A percentile compares a stretch with the other conserved stretches of the same genome.
phyloP scores from a whole-genome alignment of 2,329 filamentous ascomycete genomes.

The Xylaria sp. region DNA sequence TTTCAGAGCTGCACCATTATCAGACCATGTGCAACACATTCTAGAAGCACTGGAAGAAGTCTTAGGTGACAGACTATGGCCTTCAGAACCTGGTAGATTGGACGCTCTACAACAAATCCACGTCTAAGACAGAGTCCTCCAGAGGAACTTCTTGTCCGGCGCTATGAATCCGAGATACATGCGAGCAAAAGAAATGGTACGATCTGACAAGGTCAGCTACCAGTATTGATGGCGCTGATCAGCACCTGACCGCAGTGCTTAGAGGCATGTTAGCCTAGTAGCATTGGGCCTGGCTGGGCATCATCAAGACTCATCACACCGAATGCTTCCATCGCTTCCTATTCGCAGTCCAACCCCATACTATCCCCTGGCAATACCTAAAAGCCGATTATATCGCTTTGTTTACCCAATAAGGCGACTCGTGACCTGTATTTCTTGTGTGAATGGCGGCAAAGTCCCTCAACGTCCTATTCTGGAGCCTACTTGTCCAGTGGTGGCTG shows the following conservation, averaged over 20 bases:
- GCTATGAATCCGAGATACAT: not conserved
- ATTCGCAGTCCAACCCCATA: slow-evolving; percentile 15
- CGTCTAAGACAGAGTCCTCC: not conserved
- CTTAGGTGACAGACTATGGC: not conserved
- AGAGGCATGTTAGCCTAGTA: slow-evolving; percentile 7
- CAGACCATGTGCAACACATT: not conserved
- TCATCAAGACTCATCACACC: slow-evolving; percentile 22
- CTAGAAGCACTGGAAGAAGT: not conserved
- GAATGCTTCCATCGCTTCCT: slow-evolving; percentile 23
- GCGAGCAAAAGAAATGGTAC: not conserved
- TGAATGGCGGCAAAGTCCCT: slow-evolving; percentile 4
- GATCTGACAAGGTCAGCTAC: slow-evolving; percentile 14
- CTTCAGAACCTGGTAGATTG: not conserved
- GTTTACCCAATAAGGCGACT: not conserved
- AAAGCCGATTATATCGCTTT: not conserved
- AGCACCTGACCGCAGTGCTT: slow-evolving; percentile 9
- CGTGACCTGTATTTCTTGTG: slow-evolving; percentile 13
- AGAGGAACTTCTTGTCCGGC: slow-evolving; percentile 14
- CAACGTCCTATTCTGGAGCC: slow-evolving; percentile 7
- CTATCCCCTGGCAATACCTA: not conserved
- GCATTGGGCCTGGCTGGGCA: slow-evolving; percentile 21
- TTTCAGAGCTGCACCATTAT: not conserved
- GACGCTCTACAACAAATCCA: not conserved
- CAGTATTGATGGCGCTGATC: slow-evolving; percentile 15
- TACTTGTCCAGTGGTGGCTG: slow-evolving; percentile 21